Evolutionary conservation across 345 rosid species (phyloP).

Genomic region (Isatis tinctoria): DNA sequence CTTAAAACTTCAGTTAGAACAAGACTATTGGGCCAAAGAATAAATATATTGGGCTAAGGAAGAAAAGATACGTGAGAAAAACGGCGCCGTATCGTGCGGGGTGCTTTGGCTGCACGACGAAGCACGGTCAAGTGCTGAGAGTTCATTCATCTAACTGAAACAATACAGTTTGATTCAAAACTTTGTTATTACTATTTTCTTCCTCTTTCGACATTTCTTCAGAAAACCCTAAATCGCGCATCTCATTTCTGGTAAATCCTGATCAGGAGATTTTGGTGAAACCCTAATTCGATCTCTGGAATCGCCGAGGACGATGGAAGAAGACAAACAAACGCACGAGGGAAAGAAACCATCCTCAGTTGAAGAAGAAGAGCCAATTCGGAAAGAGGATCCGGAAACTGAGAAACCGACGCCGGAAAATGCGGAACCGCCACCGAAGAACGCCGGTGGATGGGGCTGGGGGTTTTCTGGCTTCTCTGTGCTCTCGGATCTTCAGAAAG

Average conservation of each 20-base stretch:
- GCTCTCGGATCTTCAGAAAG: constrained; percentile 90
- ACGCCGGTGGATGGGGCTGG: constrained; percentile 78
- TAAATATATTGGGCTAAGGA: too few species aligned
- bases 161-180: constrained; percentile 11
- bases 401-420: constrained; percentile 1
- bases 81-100: neutral
- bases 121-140: constrained; percentile 17
- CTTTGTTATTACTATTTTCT: neutral
- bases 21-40: too few species aligned
- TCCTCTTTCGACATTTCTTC: neutral
- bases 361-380: constrained; percentile 19
- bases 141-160: constrained; percentile 12
- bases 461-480: constrained; percentile 78
- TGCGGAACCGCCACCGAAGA: constrained; percentile 18
- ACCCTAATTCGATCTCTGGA: neutral
- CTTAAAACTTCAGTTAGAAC: too few species aligned
- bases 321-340: constrained; percentile 23
- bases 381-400: constrained; percentile 23
- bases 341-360: constrained; percentile 18
- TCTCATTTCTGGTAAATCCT: constrained; percentile 1
- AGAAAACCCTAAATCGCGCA: constrained; percentile 1
- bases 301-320: constrained; percentile 38
- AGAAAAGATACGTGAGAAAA: too few species aligned
- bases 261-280: neutral
- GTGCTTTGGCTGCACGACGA: constrained; percentile 23